These are phyloP conservation scores for Polyplosphaeria fusca DNA, from an alignment of 495 filamentous ascomycete genomes.

Conservation along the genomic window DNA sequence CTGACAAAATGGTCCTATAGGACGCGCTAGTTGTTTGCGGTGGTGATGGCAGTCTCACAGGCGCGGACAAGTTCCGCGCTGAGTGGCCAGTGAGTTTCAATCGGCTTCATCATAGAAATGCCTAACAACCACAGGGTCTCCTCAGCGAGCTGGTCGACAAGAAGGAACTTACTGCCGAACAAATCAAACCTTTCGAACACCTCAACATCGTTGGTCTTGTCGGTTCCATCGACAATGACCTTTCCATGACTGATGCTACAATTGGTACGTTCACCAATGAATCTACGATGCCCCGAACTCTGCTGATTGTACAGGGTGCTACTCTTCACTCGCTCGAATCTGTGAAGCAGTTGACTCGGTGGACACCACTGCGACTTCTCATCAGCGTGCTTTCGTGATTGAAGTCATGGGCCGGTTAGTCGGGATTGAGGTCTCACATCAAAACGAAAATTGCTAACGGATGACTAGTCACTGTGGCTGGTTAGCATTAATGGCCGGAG, in stretches of 20 bases:
- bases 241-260: conserved; percentile 94
- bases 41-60: conserved; percentile 95
- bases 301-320: too few relatives aligned
- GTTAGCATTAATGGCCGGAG: conserved; percentile 94
- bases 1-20: too few relatives aligned
- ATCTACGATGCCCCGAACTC: too few relatives aligned
- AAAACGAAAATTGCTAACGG: too few relatives aligned
- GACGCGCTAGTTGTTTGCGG: conserved; percentile 95
- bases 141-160: conserved; percentile 74
- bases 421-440: too few relatives aligned
- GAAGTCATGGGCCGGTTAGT: conserved; percentile 99
- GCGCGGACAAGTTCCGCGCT: conserved; percentile 64
- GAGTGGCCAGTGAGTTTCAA: not conserved
- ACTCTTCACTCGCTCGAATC: conserved; percentile 85
- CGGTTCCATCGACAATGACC: conserved; percentile 97
- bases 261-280: too few relatives aligned
- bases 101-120: not conserved
- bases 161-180: conserved; percentile 63
- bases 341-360: conserved; percentile 95
- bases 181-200: conserved; percentile 68
- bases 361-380: conserved; percentile 94
- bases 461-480: conserved; percentile 98
- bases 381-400: conserved; percentile 95
- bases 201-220: conserved; percentile 96
- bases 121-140: not conserved